A percentile compares a stretch with the other conserved stretches of the same genome.
Conservation (phyloP, 345 rosid genomes). For the Eucalyptus viminalis region DNA sequence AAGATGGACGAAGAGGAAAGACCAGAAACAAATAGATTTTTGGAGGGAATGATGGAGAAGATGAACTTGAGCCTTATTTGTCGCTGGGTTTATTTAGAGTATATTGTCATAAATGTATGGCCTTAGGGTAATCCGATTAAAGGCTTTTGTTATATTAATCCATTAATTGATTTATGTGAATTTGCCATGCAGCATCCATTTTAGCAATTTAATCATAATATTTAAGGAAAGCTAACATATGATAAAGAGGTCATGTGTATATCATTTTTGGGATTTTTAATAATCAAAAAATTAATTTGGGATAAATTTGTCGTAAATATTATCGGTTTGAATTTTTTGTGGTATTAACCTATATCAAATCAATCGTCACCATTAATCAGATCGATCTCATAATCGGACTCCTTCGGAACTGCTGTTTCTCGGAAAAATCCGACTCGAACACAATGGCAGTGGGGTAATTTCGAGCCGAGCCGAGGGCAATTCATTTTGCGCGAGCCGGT, state of each 20-base stretch:
- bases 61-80: not conserved
- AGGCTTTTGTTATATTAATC: too few relatives aligned
- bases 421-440: fast-evolving
- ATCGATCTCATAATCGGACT: not conserved
- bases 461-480: not conserved
- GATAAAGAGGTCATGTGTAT: fast-evolving
- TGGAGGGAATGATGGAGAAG: not conserved
- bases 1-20: not conserved
- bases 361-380: too few relatives aligned
- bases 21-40: not conserved
- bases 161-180: too few relatives aligned
- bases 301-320: fast-evolving
- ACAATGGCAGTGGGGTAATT: not conserved
- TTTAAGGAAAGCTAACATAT: fast-evolving
- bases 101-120: fast-evolving
- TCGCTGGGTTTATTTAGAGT: not conserved
- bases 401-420: fast-evolving
- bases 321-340: fast-evolving
- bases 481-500: not conserved
- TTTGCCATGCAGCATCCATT: not conserved
- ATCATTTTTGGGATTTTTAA: fast-evolving
- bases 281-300: fast-evolving
- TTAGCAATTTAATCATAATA: fast-evolving
- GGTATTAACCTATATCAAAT: fast-evolving
- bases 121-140: fast-evolving